A percentile compares a stretch with the other conserved stretches of the same genome.
These are phyloP conservation scores for Candida glucosophila DNA, from an alignment of 1,139 yeast genomes.

Conservation along the genomic window DNA sequence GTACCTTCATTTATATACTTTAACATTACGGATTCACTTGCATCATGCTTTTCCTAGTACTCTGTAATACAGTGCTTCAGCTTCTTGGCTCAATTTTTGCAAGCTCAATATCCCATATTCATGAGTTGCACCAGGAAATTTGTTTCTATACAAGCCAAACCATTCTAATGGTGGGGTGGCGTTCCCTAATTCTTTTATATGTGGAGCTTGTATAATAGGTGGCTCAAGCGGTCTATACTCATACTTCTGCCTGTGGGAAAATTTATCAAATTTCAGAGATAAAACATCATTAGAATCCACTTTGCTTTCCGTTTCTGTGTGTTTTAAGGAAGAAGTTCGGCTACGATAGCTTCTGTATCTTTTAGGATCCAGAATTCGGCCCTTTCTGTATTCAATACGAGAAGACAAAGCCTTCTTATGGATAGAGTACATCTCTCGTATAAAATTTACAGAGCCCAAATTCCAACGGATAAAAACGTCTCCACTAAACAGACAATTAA, in stretches of 20 bases:
- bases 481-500: slow-evolving; percentile 72
- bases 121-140: slow-evolving; percentile 81
- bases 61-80: slow-evolving; percentile 43
- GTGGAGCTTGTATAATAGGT: slow-evolving; percentile 84
- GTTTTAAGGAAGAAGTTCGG: no score
- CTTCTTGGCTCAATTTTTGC: slow-evolving; percentile 63
- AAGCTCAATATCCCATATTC: slow-evolving; percentile 66
- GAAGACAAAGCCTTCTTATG: slow-evolving; percentile 43
- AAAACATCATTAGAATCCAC: slow-evolving; percentile 12
- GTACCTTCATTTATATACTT: no score
- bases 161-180: slow-evolving; percentile 98
- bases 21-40: not conserved
- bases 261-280: slow-evolving; percentile 43
- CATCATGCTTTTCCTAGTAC: slow-evolving; percentile 30
- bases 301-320: slow-evolving; percentile 4
- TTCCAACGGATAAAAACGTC: slow-evolving; percentile 91
- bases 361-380: no score
- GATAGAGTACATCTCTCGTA: slow-evolving; percentile 75
- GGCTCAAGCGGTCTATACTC: slow-evolving; percentile 59
- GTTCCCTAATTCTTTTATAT: slow-evolving; percentile 81
- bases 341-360: no score
- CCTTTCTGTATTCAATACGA: slow-evolving; percentile 23
- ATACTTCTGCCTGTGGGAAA: slow-evolving; percentile 52
- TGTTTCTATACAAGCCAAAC: slow-evolving; percentile 87
- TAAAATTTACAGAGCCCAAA: slow-evolving; percentile 82